These are phyloP conservation scores for Dichotomopilus funicola DNA, from an alignment of 2,329 filamentous ascomycete genomes.

Conservation along the genomic window DNA sequence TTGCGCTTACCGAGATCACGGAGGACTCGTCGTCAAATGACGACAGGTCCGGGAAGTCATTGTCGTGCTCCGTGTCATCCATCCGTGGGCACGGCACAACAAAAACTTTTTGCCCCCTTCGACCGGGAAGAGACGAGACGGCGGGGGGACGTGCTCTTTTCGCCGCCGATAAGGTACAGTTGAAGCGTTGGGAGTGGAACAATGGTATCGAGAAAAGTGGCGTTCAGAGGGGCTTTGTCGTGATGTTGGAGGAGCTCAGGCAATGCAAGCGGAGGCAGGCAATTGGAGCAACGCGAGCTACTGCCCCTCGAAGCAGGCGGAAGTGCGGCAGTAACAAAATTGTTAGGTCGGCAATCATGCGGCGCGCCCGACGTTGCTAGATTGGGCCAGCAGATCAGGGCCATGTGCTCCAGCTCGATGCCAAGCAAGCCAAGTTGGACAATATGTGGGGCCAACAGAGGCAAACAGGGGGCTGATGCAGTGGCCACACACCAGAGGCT, in stretches of 20 bases:
- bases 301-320: conserved; percentile 8
- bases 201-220: not conserved
- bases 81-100: conserved; percentile 20
- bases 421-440: not conserved
- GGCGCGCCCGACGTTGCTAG: not conserved
- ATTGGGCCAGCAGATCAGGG: not conserved
- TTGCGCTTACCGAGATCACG: conserved; percentile 23
- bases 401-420: not conserved
- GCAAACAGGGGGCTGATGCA: not conserved
- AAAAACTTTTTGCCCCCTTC: conserved; percentile 5
- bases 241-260: conserved; percentile 1
- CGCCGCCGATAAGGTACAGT: not conserved
- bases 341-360: conserved; percentile 12
- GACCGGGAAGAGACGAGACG: not conserved
- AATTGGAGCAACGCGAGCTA: conserved; percentile 2
- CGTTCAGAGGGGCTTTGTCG: not conserved
- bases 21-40: conserved; percentile 25
- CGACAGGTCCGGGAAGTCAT: conserved; percentile 24
- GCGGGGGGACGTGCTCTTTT: no score
- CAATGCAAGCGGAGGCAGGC: not conserved
- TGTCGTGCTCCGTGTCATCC: conserved; percentile 22
- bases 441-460: no score
- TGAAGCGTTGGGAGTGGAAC: not conserved
- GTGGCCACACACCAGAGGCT: not conserved
- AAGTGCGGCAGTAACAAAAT: conserved; percentile 7